phyloP scores from a whole-genome alignment of 805 yeast genomes.

The Metschnikowia similis region DNA sequence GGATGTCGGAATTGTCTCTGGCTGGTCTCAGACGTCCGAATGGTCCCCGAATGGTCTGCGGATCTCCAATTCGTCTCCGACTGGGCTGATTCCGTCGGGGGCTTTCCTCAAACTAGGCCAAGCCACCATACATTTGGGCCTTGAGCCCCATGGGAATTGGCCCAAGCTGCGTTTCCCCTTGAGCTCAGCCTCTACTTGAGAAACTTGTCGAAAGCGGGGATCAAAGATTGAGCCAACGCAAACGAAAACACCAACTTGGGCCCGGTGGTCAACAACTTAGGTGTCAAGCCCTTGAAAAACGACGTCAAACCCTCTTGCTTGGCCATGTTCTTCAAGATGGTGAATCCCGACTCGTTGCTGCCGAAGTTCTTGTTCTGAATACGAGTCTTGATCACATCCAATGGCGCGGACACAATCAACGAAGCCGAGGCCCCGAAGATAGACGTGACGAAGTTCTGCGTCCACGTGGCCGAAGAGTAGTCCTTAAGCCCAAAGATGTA shows the following conservation, averaged over 20 bases:
- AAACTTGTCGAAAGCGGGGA: slow-evolving; percentile 87
- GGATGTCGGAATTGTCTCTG: too few species aligned
- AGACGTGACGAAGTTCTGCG: slow-evolving; percentile 90
- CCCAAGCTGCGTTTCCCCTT: too few species aligned
- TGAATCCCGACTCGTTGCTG: slow-evolving; percentile 90
- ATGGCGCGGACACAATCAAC: slow-evolving; percentile 92
- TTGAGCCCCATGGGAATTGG: too few species aligned
- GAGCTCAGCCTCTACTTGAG: slow-evolving; percentile 29
- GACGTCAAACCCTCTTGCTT: slow-evolving; percentile 86
- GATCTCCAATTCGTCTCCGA: too few species aligned
- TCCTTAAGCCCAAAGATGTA: slow-evolving; percentile 82
- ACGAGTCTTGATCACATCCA: slow-evolving; percentile 97
- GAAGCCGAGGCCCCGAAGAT: slow-evolving; percentile 97
- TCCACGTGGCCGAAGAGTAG: slow-evolving; percentile 89
- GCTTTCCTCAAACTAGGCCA: too few species aligned
- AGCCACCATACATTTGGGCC: too few species aligned
- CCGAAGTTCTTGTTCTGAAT: slow-evolving; percentile 96
- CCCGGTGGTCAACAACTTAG: slow-evolving; percentile 94
- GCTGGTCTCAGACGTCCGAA: too few species aligned
- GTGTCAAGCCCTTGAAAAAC: slow-evolving; percentile 95
- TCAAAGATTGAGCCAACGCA: slow-evolving; percentile 94
- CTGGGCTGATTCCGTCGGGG: too few species aligned
- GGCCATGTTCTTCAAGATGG: slow-evolving; percentile 87
- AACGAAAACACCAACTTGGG: slow-evolving; percentile 98
- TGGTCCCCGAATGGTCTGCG: too few species aligned